A percentile compares a stretch with the other conserved stretches of the same genome.
phyloP scores from a whole-genome alignment of 2,329 filamentous ascomycete species.

The Colletotrichum lupini region DNA sequence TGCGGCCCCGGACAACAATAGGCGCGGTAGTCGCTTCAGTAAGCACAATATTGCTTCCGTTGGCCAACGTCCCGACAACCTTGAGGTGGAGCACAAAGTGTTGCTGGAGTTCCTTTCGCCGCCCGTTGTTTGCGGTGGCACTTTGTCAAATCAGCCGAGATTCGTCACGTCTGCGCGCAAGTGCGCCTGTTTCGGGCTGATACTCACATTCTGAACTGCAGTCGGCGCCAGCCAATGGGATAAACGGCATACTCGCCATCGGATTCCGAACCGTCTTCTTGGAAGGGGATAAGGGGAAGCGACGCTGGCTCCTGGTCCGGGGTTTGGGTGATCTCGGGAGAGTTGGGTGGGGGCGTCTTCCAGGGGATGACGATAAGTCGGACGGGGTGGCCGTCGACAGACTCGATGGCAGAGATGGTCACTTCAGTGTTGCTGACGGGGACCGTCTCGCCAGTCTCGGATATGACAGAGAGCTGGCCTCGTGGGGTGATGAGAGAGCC shows the following conservation, averaged over 20 bases:
- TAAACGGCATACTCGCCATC: constrained; percentile 90
- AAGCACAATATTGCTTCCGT: constrained; percentile 83
- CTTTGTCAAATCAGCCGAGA: constrained; percentile 52
- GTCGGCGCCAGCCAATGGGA: constrained; percentile 91
- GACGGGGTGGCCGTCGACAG: constrained; percentile 90
- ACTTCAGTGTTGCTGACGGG: constrained; percentile 87
- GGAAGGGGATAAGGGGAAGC: constrained; percentile 77
- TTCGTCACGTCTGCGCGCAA: neutral
- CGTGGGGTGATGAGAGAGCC: constrained; percentile 86
- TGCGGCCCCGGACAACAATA: constrained; percentile 92
- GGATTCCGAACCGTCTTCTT: constrained; percentile 66
- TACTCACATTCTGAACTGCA: constrained; percentile 86
- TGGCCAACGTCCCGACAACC: constrained; percentile 84
- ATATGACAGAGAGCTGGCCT: constrained; percentile 82
- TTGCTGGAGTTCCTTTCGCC: constrained; percentile 93
- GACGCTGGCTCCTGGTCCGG: constrained; percentile 87
- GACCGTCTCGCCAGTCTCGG: constrained; percentile 85
- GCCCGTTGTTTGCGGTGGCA: constrained; percentile 95
- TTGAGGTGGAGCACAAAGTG: constrained; percentile 93
- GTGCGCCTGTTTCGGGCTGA: neutral
- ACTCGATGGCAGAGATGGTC: constrained; percentile 91
- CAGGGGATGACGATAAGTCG: constrained; percentile 97
- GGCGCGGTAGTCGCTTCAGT: constrained; percentile 88
- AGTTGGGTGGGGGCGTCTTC: constrained; percentile 91
- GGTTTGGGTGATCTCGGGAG: constrained; percentile 71